Conservation (phyloP, 2,329 filamentous ascomycete species). For the Colletotrichum lini region DNA sequence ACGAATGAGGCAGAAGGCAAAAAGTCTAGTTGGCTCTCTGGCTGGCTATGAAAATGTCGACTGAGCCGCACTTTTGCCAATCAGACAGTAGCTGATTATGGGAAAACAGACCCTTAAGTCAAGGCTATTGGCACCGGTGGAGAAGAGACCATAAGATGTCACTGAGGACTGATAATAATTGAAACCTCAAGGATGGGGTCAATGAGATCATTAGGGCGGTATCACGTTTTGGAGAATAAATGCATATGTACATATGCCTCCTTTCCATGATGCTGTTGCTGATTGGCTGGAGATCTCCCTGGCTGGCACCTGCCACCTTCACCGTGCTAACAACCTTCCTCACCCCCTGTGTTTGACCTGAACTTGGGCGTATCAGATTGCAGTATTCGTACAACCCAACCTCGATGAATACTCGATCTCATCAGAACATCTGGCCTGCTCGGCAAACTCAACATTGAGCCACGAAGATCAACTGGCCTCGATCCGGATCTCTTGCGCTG, state of each 20-base stretch:
- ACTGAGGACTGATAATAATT: neutral
- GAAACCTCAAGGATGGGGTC: neutral
- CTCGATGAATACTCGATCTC: slow-evolving; percentile 15
- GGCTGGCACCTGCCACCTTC: slow-evolving; percentile 5
- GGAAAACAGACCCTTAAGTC: neutral
- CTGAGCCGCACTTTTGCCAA: neutral
- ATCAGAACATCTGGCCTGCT: slow-evolving; percentile 12
- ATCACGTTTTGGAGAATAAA: neutral
- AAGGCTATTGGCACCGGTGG: neutral
- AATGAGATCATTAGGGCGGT: slow-evolving; percentile 7
- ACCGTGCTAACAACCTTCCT: slow-evolving; percentile 22
- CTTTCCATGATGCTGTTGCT: neutral
- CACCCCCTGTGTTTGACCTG: slow-evolving; percentile 40
- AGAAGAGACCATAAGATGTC: neutral
- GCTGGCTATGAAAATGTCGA: slow-evolving; percentile 26
- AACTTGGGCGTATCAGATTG: slow-evolving; percentile 38
- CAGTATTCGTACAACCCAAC: slow-evolving; percentile 20
- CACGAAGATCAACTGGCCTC: neutral
- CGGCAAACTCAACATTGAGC: slow-evolving; percentile 10
- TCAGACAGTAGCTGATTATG: neutral
- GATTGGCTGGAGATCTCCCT: slow-evolving; percentile 22
- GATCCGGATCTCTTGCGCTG: neutral
- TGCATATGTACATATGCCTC: neutral
- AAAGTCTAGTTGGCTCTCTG: slow-evolving; percentile 35
- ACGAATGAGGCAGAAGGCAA: slow-evolving; percentile 49